These are phyloP conservation scores for Pythium aristosporum DNA, from an alignment of 352 stramenopile genomes.

Conservation along the genomic window DNA sequence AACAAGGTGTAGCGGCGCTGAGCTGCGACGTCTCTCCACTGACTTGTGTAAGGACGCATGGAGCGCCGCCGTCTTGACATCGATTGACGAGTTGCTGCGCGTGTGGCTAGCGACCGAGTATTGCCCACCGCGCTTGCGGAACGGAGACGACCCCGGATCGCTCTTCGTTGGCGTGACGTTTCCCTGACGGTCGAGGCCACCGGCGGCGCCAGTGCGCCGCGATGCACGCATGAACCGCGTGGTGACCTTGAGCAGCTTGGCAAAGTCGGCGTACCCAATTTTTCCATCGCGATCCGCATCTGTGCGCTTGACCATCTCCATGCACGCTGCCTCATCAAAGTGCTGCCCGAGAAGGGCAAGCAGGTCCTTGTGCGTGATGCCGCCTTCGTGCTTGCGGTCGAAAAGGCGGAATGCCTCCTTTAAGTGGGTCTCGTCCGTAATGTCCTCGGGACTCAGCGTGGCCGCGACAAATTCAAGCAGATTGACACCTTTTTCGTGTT, in stretches of 20 bases:
- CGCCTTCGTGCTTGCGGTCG: constrained; percentile 56
- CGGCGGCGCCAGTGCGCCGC: not conserved
- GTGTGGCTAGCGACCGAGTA: constrained; percentile 14
- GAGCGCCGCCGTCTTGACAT: constrained; percentile 19
- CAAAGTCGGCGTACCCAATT: constrained; percentile 69
- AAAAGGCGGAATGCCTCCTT: constrained; percentile 60
- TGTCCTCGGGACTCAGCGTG: constrained; percentile 58
- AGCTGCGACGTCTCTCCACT: constrained; percentile 28
- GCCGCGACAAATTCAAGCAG: constrained; percentile 79
- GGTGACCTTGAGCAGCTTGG: constrained; percentile 58
- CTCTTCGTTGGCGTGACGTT: constrained; percentile 22
- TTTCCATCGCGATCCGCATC: constrained; percentile 69
- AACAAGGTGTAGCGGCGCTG: constrained; percentile 19
- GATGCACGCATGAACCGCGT: constrained; percentile 17
- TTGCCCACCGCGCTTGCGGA: constrained; percentile 10
- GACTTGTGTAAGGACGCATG: not conserved
- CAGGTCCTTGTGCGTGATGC: constrained; percentile 58
- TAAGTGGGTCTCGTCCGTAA: constrained; percentile 54
- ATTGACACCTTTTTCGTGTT: constrained; percentile 74
- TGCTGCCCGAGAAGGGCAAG: constrained; percentile 57
- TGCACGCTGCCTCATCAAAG: constrained; percentile 49
- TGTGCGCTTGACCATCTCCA: constrained; percentile 65
- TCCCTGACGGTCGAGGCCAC: not conserved
- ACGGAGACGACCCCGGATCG: constrained; percentile 21
- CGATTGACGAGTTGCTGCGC: constrained; percentile 27